A percentile compares a stretch with the other conserved stretches of the same genome.
Conservation (phyloP, 352 stramenopile genomes). For the Phytophthora boehmeriae region DNA sequence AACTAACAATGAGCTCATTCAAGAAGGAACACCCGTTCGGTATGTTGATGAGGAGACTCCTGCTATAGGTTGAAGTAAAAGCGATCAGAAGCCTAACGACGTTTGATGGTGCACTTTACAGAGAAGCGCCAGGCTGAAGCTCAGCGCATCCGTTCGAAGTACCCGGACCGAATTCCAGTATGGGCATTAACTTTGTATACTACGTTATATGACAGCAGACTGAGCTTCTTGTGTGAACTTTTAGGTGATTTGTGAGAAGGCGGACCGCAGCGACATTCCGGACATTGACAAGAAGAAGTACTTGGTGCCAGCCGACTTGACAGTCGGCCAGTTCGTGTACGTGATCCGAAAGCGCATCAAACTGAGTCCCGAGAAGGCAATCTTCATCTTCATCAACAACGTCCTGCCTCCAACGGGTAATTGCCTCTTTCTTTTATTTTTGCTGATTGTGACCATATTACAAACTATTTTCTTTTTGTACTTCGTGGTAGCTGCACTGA, state of each 20-base stretch:
- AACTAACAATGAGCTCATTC: conserved; percentile 84
- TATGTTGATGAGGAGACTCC: conserved; percentile 32
- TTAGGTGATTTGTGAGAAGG: conserved; percentile 93
- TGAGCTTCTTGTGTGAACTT: conserved; percentile 6
- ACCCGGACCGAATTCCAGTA: conserved; percentile 98
- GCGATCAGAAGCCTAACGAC: conserved; percentile 12
- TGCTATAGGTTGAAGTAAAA: background rate
- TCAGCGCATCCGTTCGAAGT: conserved; percentile 98
- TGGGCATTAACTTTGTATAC: background rate
- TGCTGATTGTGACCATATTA: conserved; percentile 3
- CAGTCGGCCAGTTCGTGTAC: conserved; percentile 99
- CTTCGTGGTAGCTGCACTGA: conserved; percentile 86
- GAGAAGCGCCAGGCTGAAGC: conserved; percentile 98
- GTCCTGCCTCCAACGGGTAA: conserved; percentile 95
- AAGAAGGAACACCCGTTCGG: conserved; percentile 92
- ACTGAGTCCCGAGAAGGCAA: conserved; percentile 95
- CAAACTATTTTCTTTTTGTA: background rate
- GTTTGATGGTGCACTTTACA: conserved; percentile 36
- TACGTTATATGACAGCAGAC: background rate
- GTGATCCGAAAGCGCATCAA: conserved; percentile 99
- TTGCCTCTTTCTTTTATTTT: conserved; percentile 10
- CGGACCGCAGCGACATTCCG: conserved; percentile 97
- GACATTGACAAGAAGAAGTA: conserved; percentile 99
- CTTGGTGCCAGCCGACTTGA: conserved; percentile 96
- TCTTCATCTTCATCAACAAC: conserved; percentile 99